Evolutionary conservation across 352 stramenopile species (phyloP).

Genomic region (Phytophthora chlamydospora): DNA sequence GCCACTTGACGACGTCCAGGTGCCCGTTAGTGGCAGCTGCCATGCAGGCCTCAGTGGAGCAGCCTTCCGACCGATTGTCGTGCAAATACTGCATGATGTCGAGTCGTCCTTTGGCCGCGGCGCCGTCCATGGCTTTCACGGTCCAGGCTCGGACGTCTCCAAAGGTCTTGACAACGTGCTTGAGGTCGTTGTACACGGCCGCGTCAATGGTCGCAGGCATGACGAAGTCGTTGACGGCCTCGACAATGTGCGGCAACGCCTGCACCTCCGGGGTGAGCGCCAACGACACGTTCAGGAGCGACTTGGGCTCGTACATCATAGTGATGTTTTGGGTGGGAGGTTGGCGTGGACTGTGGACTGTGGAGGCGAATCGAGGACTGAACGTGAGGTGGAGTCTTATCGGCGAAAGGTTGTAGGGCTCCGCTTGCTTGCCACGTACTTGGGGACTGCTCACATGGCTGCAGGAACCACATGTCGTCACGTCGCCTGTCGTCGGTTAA

Average conservation of each 20-base stretch:
- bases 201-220: conserved; percentile 16
- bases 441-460: not conserved
- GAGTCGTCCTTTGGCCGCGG: conserved; percentile 14
- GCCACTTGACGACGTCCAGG: conserved; percentile 23
- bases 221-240: conserved; percentile 19
- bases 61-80: conserved; percentile 9
- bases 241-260: conserved; percentile 11
- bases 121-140: conserved; percentile 16
- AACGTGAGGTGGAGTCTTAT: conserved; percentile 2
- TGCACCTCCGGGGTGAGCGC: conserved; percentile 7
- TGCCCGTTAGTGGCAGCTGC: conserved; percentile 1
- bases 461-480: conserved; percentile 10
- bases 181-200: conserved; percentile 21
- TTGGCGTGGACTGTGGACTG: not conserved
- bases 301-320: conserved; percentile 15
- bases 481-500: conserved; percentile 22
- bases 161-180: conserved; percentile 9
- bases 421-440: not conserved
- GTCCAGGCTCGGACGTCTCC: conserved; percentile 10
- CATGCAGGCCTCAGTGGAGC: conserved; percentile 1
- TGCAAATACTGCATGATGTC: conserved; percentile 24
- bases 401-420: conserved; percentile 6
- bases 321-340: not conserved
- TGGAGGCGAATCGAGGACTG: conserved; percentile 9
- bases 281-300: conserved; percentile 12